phyloP scores from a whole-genome alignment of 2,329 filamentous ascomycete species.

The Colletotrichum sp. region DNA sequence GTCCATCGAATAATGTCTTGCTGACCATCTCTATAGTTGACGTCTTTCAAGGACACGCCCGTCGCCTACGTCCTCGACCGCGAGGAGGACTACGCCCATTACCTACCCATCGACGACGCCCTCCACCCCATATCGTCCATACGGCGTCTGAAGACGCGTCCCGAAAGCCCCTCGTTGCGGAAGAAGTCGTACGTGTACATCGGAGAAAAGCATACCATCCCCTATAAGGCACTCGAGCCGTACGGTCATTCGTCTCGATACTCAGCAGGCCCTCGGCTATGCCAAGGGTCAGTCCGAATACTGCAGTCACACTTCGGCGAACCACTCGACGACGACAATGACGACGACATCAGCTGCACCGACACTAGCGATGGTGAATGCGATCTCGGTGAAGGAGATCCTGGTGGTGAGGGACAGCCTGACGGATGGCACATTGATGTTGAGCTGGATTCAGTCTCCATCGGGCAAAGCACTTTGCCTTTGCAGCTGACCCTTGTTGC shows the following conservation, averaged over 20 bases:
- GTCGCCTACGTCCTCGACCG: background rate
- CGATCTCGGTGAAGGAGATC: background rate
- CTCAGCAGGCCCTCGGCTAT: background rate
- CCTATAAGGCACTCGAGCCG: background rate
- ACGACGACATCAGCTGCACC: background rate
- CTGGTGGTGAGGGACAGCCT: background rate
- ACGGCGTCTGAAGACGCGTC: background rate
- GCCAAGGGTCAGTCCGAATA: background rate
- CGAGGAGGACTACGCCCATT: background rate
- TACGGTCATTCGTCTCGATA: rapidly evolving
- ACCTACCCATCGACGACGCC: background rate
- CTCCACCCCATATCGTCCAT: background rate
- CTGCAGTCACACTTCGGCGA: background rate
- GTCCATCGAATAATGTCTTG: rapidly evolving
- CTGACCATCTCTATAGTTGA: background rate
- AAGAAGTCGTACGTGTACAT: background rate
- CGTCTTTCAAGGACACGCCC: background rate
- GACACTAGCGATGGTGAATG: background rate
- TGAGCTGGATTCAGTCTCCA: background rate
- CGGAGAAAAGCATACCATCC: background rate
- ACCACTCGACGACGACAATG: background rate
- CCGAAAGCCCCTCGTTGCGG: background rate
- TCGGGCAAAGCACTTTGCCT: background rate
- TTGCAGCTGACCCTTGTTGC: background rate
- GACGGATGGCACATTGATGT: background rate